Evolutionary conservation across 768 basidiomycete genomes (phyloP).

Genomic region (Lyophyllum decastes): DNA sequence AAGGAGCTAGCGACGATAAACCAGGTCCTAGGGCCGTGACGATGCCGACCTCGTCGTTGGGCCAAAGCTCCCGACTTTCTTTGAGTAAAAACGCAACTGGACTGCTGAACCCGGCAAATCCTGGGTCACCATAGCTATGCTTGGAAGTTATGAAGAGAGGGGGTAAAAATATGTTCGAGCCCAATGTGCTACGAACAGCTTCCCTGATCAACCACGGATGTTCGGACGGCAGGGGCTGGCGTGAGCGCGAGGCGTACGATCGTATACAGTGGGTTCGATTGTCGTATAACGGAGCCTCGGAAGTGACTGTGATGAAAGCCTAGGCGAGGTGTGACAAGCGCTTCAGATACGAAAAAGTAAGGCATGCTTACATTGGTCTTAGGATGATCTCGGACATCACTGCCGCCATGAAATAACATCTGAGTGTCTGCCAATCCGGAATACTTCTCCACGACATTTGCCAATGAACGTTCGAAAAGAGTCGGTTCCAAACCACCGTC

Average conservation of each 20-base stretch:
- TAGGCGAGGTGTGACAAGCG: not conserved
- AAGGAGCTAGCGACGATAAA: slow-evolving; percentile 10
- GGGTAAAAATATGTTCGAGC: slow-evolving; percentile 19
- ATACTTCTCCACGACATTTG: slow-evolving; percentile 1
- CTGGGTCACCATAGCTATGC: slow-evolving; percentile 23
- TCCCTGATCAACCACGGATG: slow-evolving; percentile 25
- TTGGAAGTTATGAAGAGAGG: slow-evolving; percentile 13
- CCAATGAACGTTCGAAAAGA: slow-evolving; percentile 1
- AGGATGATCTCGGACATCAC: slow-evolving; percentile 5
- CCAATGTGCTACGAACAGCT: slow-evolving; percentile 18
- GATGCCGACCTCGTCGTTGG: slow-evolving; percentile 10
- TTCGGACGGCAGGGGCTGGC: slow-evolving; percentile 3
- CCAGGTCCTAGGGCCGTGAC: slow-evolving; percentile 21
- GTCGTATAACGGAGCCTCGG: slow-evolving; percentile 22
- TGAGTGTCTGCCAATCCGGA: slow-evolving; percentile 3
- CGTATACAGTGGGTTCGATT: slow-evolving; percentile 22
- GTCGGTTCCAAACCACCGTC: slow-evolving; percentile 12
- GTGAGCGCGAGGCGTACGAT: slow-evolving; percentile 19
- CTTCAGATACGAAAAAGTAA: not conserved
- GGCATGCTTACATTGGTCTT: slow-evolving; percentile 9
- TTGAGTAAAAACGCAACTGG: slow-evolving; percentile 15
- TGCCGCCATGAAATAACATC: not conserved
- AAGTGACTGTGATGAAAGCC: slow-evolving; percentile 24
- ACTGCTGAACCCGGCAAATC: slow-evolving; percentile 26
- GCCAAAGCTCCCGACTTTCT: slow-evolving; percentile 20